Evolutionary conservation across 2,329 filamentous ascomycete genomes (phyloP).

Genomic region (Gremmenia infestans): DNA sequence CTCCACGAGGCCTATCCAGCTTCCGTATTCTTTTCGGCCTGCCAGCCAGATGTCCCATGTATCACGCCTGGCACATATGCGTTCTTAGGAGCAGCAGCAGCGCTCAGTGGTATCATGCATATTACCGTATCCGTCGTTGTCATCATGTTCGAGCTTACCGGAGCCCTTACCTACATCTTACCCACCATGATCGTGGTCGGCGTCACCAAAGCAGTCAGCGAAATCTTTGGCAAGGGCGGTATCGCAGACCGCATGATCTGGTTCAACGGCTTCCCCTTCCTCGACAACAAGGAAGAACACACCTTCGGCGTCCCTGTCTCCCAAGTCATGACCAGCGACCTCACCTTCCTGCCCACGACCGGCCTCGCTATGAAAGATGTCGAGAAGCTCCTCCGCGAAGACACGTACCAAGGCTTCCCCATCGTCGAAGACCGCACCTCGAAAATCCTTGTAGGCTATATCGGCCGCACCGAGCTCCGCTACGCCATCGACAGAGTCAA

Average conservation of each 20-base stretch:
- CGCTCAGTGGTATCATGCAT: constrained; percentile 95
- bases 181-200: constrained; percentile 99
- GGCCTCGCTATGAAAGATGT: constrained; percentile 73
- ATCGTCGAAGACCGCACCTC: constrained; percentile 70
- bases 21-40: constrained; percentile 81
- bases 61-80: constrained; percentile 98
- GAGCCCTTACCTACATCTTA: constrained; percentile 93
- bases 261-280: constrained; percentile 95
- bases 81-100: constrained; percentile 86
- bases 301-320: constrained; percentile 94
- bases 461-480: constrained; percentile 83
- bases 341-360: constrained; percentile 67
- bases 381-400: constrained; percentile 70
- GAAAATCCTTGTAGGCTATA: constrained; percentile 80
- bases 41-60: constrained; percentile 85
- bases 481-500: constrained; percentile 83
- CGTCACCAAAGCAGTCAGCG: constrained; percentile 88
- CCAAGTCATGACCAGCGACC: constrained; percentile 76
- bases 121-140: constrained; percentile 95
- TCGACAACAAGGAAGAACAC: constrained; percentile 97
- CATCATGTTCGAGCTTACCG: constrained; percentile 98
- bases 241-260: constrained; percentile 98
- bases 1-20: constrained; percentile 79
- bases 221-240: constrained; percentile 89
- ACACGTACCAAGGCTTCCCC: constrained; percentile 87